phyloP scores from a whole-genome alignment of 2,329 filamentous ascomycete genomes.

The Microcyclospora tardicrescens region DNA sequence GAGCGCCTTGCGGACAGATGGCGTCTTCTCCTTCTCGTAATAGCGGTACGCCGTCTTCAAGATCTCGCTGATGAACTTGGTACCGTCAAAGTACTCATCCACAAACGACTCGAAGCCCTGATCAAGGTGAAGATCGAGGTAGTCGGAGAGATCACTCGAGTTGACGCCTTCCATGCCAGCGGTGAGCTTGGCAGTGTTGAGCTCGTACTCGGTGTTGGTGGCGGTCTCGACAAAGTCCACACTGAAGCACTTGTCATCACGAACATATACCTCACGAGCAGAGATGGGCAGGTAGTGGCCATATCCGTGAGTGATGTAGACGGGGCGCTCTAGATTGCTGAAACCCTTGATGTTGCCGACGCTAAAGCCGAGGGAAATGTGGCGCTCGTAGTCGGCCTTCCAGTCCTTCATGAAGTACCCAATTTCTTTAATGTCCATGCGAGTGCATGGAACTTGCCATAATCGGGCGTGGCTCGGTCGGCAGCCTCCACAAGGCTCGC shows the following conservation, averaged over 20 bases:
- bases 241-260: slow-evolving; percentile 82
- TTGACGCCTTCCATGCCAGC: slow-evolving; percentile 83
- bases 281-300: slow-evolving; percentile 85
- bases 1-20: slow-evolving; percentile 85
- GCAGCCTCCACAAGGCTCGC: slow-evolving; percentile 88
- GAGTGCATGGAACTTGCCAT: slow-evolving; percentile 95
- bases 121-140: slow-evolving; percentile 90
- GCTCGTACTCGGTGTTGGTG: slow-evolving; percentile 68
- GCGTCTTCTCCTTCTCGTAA: slow-evolving; percentile 76
- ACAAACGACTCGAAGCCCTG: slow-evolving; percentile 85
- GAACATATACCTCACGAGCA: slow-evolving; percentile 85
- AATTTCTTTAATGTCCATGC: slow-evolving; percentile 97
- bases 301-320: slow-evolving; percentile 95
- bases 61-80: slow-evolving; percentile 87
- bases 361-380: slow-evolving; percentile 74
- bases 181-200: slow-evolving; percentile 77
- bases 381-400: slow-evolving; percentile 92
- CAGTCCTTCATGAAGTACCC: slow-evolving; percentile 99
- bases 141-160: slow-evolving; percentile 68
- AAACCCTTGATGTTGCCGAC: slow-evolving; percentile 91
- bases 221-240: slow-evolving; percentile 87
- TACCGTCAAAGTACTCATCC: slow-evolving; percentile 91
- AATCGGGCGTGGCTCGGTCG: slow-evolving; percentile 89
- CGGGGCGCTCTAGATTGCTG: slow-evolving; percentile 45
- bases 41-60: slow-evolving; percentile 91